These are phyloP conservation scores for Hortaea werneckii DNA, from an alignment of 2,329 filamentous ascomycete genomes.

Conservation along the genomic window DNA sequence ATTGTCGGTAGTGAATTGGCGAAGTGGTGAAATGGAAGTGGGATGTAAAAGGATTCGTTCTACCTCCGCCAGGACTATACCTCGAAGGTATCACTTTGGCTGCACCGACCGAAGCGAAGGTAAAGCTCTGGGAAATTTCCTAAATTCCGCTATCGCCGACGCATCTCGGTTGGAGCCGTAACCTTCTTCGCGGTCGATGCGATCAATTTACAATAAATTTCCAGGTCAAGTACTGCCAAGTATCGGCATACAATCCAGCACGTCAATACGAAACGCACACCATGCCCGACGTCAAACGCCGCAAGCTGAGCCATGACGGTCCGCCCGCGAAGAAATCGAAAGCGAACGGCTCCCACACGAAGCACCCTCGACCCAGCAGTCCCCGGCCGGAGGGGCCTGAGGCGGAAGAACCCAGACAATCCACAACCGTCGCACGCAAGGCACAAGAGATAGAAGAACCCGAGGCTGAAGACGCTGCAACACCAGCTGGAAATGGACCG, in stretches of 20 bases:
- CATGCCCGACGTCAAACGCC: constrained; percentile 33
- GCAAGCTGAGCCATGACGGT: constrained; percentile 27
- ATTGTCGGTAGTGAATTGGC: constrained; percentile 35
- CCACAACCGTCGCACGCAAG: not conserved
- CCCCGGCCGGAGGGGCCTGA: not conserved
- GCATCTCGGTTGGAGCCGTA: not conserved
- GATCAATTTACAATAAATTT: not conserved
- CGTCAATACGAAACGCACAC: too few species aligned
- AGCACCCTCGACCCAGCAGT: too few species aligned
- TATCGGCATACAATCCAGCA: too few species aligned
- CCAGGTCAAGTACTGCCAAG: not conserved
- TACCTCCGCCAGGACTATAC: too few species aligned
- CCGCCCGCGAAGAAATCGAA: not conserved
- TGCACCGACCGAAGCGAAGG: too few species aligned
- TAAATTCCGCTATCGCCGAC: not conserved
- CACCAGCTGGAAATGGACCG: constrained; percentile 17
- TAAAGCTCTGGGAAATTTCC: constrained; percentile 1
- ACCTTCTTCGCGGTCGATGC: not conserved
- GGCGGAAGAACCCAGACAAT: not conserved
- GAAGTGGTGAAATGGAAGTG: not conserved
- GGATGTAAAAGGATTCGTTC: too few species aligned
- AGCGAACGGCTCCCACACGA: not conserved
- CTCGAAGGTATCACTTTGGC: not conserved
- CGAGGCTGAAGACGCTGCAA: constrained; percentile 16
- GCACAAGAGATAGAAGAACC: constrained; percentile 14